These are phyloP conservation scores for Phytopythium chamaehyphon DNA, from an alignment of 352 stramenopile genomes.

Conservation along the genomic window DNA sequence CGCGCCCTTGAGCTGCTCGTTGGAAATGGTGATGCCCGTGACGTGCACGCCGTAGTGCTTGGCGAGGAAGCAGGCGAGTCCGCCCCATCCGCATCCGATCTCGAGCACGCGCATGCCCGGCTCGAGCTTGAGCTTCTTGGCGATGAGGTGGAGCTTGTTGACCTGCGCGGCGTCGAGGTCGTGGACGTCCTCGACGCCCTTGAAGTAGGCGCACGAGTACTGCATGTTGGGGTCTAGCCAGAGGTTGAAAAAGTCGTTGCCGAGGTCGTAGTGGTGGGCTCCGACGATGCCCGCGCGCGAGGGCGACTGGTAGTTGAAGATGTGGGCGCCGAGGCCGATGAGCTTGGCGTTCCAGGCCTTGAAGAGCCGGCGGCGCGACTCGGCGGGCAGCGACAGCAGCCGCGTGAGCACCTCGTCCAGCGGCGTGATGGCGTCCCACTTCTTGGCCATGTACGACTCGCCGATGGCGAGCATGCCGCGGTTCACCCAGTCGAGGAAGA, in stretches of 20 bases:
- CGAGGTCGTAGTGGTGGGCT: slow-evolving; percentile 84
- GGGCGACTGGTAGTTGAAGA: slow-evolving; percentile 88
- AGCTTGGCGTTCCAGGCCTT: slow-evolving; percentile 87
- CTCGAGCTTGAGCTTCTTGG: slow-evolving; percentile 83
- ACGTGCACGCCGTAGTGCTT: slow-evolving; percentile 86
- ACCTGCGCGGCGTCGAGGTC: slow-evolving; percentile 81
- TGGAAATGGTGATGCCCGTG: slow-evolving; percentile 88
- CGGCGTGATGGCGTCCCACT: slow-evolving; percentile 81
- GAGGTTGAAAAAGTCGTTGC: slow-evolving; percentile 89
- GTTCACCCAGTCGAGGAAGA: slow-evolving; percentile 85
- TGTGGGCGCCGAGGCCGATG: slow-evolving; percentile 60
- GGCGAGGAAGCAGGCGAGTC: slow-evolving; percentile 83
- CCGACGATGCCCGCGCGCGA: slow-evolving; percentile 79
- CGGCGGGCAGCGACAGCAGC: slow-evolving; percentile 58
- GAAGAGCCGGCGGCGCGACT: slow-evolving; percentile 81
- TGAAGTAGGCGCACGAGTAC: slow-evolving; percentile 86
- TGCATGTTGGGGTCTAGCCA: slow-evolving; percentile 87
- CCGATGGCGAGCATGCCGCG: slow-evolving; percentile 82
- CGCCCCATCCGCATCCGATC: slow-evolving; percentile 89
- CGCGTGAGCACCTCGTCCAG: slow-evolving; percentile 75
- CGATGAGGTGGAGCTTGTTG: slow-evolving; percentile 87
- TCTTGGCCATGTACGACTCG: slow-evolving; percentile 88
- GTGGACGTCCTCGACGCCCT: slow-evolving; percentile 61
- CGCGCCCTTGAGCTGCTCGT: slow-evolving; percentile 87
- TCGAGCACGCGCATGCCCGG: slow-evolving; percentile 83